A percentile compares a stretch with the other conserved stretches of the same genome.
Conservation (phyloP, 768 basidiomycete species). For the Russula dissimulans region DNA sequence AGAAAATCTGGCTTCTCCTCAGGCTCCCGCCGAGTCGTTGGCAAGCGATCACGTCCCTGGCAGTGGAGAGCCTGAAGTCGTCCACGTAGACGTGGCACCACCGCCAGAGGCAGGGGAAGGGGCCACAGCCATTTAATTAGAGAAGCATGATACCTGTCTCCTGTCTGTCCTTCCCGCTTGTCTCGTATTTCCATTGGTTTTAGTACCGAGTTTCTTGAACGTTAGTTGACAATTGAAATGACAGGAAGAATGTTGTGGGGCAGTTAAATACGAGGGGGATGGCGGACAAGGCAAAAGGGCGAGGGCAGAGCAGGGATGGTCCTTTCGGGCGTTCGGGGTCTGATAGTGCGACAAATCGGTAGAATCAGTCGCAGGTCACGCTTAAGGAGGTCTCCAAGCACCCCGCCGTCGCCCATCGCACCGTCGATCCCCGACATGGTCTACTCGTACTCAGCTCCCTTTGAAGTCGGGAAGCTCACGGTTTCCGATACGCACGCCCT, state of each 20-base stretch:
- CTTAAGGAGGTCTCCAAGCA: no score
- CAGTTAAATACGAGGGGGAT: background rate
- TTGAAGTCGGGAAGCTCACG: constrained; percentile 14
- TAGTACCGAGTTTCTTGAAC: no score
- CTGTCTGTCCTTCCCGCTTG: no score
- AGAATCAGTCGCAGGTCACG: background rate
- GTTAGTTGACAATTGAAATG: background rate
- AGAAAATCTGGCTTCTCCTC: no score
- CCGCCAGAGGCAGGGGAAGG: background rate
- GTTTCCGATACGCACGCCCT: constrained; percentile 19
- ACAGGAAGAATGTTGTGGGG: background rate
- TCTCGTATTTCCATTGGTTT: no score
- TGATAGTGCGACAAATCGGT: background rate
- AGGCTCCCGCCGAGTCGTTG: no score
- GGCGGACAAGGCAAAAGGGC: background rate
- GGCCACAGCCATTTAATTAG: constrained; percentile 1
- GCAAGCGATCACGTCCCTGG: no score
- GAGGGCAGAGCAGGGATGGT: background rate
- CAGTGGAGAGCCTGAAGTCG: no score
- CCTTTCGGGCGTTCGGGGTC: constrained; percentile 5
- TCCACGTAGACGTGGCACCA: background rate
- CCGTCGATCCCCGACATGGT: background rate
- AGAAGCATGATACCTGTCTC: no score
- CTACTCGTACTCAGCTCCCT: constrained; percentile 13
- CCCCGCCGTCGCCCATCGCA: background rate